Evolutionary conservation across 148 eudicot genomes (phyloP), one percentile per base, ranked within the genome.

Genomic region (Diospyros kaki): DNA sequence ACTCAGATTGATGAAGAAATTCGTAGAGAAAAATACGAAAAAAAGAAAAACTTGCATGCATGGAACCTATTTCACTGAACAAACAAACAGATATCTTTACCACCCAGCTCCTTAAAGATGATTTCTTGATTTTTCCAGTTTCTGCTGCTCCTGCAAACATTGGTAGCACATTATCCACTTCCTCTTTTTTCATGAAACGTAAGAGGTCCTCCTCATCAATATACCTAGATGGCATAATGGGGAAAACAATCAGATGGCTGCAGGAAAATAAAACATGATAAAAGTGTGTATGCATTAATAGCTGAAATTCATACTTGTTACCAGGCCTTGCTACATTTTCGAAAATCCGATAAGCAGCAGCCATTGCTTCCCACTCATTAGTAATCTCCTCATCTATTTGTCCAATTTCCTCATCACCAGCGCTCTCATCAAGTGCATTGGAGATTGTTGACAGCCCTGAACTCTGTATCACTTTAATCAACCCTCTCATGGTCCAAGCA

Each of bases 401-500:
- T 68, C 78, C 89, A 59, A 50, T 72, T 9, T 40, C 74, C 12
- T 85, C 96, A 28, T 89, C 94, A 76, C 87, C 84, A 46, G 71
- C 71, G 8, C 71, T 81, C 59, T 68, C 83, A 50, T 86, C 89
- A 28, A 90, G 86, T 44, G 79, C 76, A 64, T 76, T 80, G 3
- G 95, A 87, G 39, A 92, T 77, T n/a, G 97, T 92, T 1, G 91
- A 83, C 73, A 92, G 59, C 53, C 87, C 87, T 39, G 92, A 71
- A 66, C 77, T 76, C 79, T 86, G 79, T 66, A 92, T 88, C 68
- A 91, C 85, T 58, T 83, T 84, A 73, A 89, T 81, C 66, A 94
- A 73, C 66, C 97, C 93, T 74, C 79, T 85, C 92, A 94, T 90
- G 51, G 97, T 92, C 96, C 97, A 90, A 18, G 98, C 90, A 53